Conservation (phyloP, 306 rosid species). For the Psophocarpus tetragonolobus region DNA sequence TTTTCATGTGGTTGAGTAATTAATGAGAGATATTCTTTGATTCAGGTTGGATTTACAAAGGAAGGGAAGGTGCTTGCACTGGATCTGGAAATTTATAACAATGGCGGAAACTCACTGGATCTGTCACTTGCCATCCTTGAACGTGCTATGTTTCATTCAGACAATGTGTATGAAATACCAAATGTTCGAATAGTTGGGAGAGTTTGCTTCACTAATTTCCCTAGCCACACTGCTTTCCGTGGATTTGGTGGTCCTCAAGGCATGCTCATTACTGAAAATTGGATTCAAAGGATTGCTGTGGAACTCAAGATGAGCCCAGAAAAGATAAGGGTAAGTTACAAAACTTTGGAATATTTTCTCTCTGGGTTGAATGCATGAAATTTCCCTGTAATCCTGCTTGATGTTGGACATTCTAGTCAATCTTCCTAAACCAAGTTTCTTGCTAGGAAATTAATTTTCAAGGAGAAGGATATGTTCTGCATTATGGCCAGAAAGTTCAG, state of each 20-base stretch:
- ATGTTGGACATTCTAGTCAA: slow-evolving; percentile 22
- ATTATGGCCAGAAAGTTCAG: slow-evolving; percentile 78
- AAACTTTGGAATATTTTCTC: background rate
- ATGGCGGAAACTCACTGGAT: slow-evolving; percentile 89
- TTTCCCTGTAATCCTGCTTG: slow-evolving; percentile 10
- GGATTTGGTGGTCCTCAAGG: slow-evolving; percentile 99
- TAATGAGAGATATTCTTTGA: slow-evolving; percentile 28
- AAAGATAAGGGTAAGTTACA: slow-evolving; percentile 66
- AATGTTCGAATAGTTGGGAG: slow-evolving; percentile 79
- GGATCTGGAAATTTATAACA: slow-evolving; percentile 89
- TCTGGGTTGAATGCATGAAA: slow-evolving; percentile 23
- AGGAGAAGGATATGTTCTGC: slow-evolving; percentile 78
- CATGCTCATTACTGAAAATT: slow-evolving; percentile 87
- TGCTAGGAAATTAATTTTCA: slow-evolving; percentile 88
- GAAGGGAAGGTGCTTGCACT: slow-evolving; percentile 85
- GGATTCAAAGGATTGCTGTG: slow-evolving; percentile 86
- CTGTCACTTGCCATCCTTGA: slow-evolving; percentile 85
- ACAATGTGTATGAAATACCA: slow-evolving; percentile 96
- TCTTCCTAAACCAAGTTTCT: slow-evolving; percentile 31
- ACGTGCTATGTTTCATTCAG: slow-evolving; percentile 95
- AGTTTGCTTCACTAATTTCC: slow-evolving; percentile 85
- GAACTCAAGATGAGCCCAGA: slow-evolving; percentile 87
- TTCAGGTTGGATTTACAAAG: slow-evolving; percentile 90
- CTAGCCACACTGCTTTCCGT: slow-evolving; percentile 94
- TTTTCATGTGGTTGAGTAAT: slow-evolving; percentile 21